Percentiles rank a stretch among this genome's conserved stretches.
These are phyloP conservation scores for Geotrichum ghanense DNA, from an alignment of 805 yeast genomes.

Conservation along the genomic window DNA sequence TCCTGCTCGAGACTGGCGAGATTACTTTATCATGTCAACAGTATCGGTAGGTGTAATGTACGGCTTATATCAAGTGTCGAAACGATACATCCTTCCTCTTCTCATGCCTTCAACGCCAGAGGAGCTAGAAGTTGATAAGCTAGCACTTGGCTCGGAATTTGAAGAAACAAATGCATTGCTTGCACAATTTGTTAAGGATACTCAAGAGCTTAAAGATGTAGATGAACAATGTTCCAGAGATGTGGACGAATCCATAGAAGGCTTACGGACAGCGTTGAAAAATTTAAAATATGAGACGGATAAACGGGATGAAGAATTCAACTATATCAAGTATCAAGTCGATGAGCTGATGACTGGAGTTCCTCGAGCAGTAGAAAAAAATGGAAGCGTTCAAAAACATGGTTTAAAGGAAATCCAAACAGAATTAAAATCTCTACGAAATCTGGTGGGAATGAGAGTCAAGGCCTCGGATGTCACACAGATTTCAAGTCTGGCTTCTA, in stretches of 20 bases:
- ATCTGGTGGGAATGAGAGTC: slow-evolving; percentile 26
- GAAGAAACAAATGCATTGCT: slow-evolving; percentile 63
- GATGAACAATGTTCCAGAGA: slow-evolving; percentile 42
- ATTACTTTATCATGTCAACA: slow-evolving; percentile 95
- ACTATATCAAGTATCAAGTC: slow-evolving; percentile 67
- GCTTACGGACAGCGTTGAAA: slow-evolving; percentile 51
- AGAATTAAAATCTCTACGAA: slow-evolving; percentile 56
- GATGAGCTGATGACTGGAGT: slow-evolving; percentile 62
- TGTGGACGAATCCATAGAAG: slow-evolving; percentile 31
- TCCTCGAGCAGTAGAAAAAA: slow-evolving; percentile 54
- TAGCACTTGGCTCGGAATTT: slow-evolving; percentile 72
- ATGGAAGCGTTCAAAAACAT: slow-evolving; percentile 44
- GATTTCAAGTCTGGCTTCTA: neutral
- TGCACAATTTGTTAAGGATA: slow-evolving; percentile 61
- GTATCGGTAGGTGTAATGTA: slow-evolving; percentile 84
- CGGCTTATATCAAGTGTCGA: slow-evolving; percentile 74
- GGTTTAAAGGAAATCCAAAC: slow-evolving; percentile 54
- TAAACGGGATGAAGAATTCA: slow-evolving; percentile 70
- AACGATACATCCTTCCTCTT: slow-evolving; percentile 55
- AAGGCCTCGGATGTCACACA: slow-evolving; percentile 6
- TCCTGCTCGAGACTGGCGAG: slow-evolving; percentile 92
- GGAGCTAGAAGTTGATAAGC: slow-evolving; percentile 75
- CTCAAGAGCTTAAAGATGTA: slow-evolving; percentile 48
- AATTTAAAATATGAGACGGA: slow-evolving; percentile 58
- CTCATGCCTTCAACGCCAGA: slow-evolving; percentile 76